Conservation (phyloP, 164 flowering plant species). For the Protea cynaroides region DNA sequence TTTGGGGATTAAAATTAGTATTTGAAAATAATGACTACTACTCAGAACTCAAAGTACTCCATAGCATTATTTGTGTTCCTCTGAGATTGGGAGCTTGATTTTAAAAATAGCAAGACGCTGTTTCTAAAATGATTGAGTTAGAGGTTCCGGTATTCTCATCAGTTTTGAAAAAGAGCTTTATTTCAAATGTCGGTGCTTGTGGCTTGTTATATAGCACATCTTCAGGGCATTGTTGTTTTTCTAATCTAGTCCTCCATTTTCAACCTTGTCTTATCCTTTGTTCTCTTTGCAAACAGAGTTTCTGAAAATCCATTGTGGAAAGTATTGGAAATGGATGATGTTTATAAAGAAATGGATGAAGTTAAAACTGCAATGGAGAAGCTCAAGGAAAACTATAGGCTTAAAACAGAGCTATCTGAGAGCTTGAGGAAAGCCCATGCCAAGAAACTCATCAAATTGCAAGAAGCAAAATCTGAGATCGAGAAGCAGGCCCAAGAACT, state of each 20-base stretch:
- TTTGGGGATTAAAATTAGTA: too few relatives aligned
- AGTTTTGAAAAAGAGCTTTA: too few relatives aligned
- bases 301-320: background rate
- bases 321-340: constrained; percentile 38
- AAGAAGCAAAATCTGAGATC: constrained; percentile 34
- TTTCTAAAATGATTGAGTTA: too few relatives aligned
- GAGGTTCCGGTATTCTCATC: too few relatives aligned
- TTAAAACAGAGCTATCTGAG: constrained; percentile 38
- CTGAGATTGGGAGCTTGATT: too few relatives aligned
- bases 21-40: too few relatives aligned
- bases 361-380: constrained; percentile 53
- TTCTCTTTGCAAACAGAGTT: background rate
- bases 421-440: constrained; percentile 41
- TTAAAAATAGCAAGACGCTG: too few relatives aligned
- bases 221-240: background rate
- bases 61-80: too few relatives aligned
- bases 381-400: constrained; percentile 41
- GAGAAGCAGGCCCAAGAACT: constrained; percentile 45
- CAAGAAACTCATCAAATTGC: constrained; percentile 34
- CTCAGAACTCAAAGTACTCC: too few relatives aligned
- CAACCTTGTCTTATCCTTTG: background rate
- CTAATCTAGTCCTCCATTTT: background rate
- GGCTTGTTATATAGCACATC: too few relatives aligned
- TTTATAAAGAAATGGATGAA: constrained; percentile 62
- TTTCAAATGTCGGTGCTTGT: too few relatives aligned